Base-by-base conservation (phyloP, 2,329 filamentous ascomycete genomes). In the Phialemonium atrogriseum region DNA sequence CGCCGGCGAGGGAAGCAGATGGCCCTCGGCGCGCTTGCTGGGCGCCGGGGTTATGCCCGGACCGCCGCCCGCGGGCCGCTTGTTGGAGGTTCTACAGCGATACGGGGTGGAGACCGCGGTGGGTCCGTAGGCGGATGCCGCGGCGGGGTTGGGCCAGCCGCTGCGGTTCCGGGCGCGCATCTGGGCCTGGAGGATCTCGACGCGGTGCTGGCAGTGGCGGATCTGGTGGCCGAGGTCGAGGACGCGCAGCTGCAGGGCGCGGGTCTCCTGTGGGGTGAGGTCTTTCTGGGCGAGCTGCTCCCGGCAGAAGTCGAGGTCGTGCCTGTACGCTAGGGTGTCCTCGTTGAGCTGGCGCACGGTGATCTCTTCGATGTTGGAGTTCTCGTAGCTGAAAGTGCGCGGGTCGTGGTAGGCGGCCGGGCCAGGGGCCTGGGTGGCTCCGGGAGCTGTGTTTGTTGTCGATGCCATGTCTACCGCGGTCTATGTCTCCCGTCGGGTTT, bases 151-250 rank as follows among this genome's bases (percentile, higher is more conserved):
- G 15, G 17, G 18, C 15, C 7, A 20, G 36, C 4, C 20, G 13
- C 5, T 21, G 29, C 8, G 15, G 30, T 9, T 20, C 42, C 37
- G 11, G 38, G 40, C 48, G 30, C 55, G 53, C n/a, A 47, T 41
- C 21, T 62, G 51, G 10, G 41, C 38, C 29, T 49, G 40, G 2
- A 63, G 45, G 13, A 44, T 42, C 40, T 64, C 55, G 24, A 62
- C 57, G 15, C 57, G 55, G 40, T 67, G 62, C 34, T 51, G 50
- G 40, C 55, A 54, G 33, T 54, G 48, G 5, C 63, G 60, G 27
- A 66, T 60, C 39, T 64, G 59, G 37, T 67, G 63, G 14, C 55
- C 49, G 16, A 61, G 50, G 30, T 67, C 63, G 8, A 67, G 43
- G 6, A 52, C 45, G 12, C 63, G 60, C 32, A 66, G 46, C 42